Evolutionary conservation across 805 yeast genomes (phyloP), one percentile per base, ranked within the genome.

Genomic region (Debaryomyces tyrocola): DNA sequence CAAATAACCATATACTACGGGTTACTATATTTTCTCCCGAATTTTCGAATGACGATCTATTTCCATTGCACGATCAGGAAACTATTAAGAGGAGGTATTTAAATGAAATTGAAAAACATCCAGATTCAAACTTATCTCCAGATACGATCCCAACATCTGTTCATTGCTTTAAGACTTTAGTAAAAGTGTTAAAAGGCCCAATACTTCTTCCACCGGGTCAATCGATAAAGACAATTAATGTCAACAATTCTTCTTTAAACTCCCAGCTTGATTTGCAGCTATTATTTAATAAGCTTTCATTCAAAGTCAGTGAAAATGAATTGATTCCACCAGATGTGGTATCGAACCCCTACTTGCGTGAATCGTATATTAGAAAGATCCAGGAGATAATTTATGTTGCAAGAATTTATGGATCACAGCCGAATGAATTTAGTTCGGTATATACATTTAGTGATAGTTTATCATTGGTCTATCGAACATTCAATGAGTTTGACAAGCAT

Each of bases 161-260:
- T 0, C 78, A 76, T 37, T 85, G 95, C 54, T 68, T 86, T 18
- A 69, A 70, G 41, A 84, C 89, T 0, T 57, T 89, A 14, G 74
- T 78, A 53, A 82, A 80, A 49, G 84, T 86, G 7, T 66, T 88
- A 40, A 79, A 74, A 51, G 91, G 90, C 1, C 92, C 96, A 0
- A 62, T 89, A 18, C 60, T 70, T 7, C 61, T 75, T 20, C 63
- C 59, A 2, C 66, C 75, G 2, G 66, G 62, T 2, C 77, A 74
- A 4, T 79, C 77, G 9, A 64, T 72, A 2, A 83, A 79, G 55
- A 80, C 85, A 0, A 83, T 90, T 33, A 71, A 75, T 49, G 62
- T 79, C 3, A 61, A 66, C n/a, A 77, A 77, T 49, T 70, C 80
- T 12, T 67, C 75, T 1, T 63, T 86, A 47, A 82, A 79, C 50